Conservation (phyloP, 192 early-diverging fungal genomes). For the Anaeromyces robustus region DNA sequence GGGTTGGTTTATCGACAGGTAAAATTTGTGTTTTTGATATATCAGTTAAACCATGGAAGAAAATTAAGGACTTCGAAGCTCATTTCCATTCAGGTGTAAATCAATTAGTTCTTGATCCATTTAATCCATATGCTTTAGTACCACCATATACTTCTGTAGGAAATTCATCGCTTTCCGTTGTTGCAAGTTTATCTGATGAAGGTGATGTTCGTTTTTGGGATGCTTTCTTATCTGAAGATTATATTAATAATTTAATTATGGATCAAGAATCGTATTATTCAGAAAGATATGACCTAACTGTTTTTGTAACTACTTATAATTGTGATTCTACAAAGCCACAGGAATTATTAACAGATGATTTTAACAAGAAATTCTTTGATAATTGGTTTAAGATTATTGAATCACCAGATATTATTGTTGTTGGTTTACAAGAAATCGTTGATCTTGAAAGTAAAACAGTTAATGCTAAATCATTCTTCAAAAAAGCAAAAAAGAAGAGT, state of each 20-base stretch:
- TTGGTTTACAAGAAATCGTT: conserved; percentile 77
- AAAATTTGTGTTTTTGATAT: conserved; percentile 60
- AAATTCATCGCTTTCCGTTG: conserved; percentile 1
- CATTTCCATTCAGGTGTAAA: conserved; percentile 28
- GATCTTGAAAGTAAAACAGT: conserved; percentile 39
- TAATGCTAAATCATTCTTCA: conserved; percentile 14
- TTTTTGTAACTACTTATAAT: conserved; percentile 86
- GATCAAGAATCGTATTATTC: conserved; percentile 42
- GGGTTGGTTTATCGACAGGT: conserved; percentile 64
- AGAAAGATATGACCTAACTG: conserved; percentile 24
- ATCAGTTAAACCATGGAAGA: conserved; percentile 25
- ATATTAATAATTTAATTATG: conserved; percentile 35
- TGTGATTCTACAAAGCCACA: conserved; percentile 80
- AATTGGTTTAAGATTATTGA: conserved; percentile 19
- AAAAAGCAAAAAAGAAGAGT: conserved; percentile 34
- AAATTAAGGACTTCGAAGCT: conserved; percentile 52
- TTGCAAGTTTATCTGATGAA: conserved; percentile 39
- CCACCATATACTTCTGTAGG: conserved; percentile 14
- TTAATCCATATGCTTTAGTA: conserved; percentile 18
- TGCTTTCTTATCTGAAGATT: conserved; percentile 51
- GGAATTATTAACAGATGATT: conserved; percentile 39
- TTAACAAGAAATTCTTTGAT: conserved; percentile 6
- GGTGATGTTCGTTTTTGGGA: conserved; percentile 63
- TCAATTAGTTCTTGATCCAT: conserved; percentile 31
- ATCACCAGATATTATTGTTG: conserved; percentile 58